Evolutionary conservation across 208 protist species (phyloP), one percentile per base, ranked within the genome.

Genomic region (Kentomonas sorsogonicus): DNA sequence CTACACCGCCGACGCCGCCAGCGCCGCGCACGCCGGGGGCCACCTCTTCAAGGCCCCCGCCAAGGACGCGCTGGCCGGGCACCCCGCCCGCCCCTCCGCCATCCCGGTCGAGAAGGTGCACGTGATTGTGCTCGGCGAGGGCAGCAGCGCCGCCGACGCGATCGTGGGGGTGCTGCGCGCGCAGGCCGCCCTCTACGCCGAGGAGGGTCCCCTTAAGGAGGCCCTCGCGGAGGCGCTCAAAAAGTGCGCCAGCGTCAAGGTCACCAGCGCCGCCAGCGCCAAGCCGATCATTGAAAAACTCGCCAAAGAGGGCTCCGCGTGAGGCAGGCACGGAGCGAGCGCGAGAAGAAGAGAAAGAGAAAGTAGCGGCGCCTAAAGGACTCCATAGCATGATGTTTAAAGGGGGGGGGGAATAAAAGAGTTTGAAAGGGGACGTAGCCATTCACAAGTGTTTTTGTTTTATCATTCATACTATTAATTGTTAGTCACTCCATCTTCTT

Each of bases 141-240:
- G 72, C 46, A 60, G 39, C 15, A 69, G 70, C 44, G 77, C 78
- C 9, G 66, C 67, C 3, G 68, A 74, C 2, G 75, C 79, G 20
- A 66, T 91, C 23, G 38, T 90, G 15, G 47, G 63, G 9, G 63
- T 58, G 3, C 54, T 94, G 20, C 55, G 63, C 39, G 68, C 73
- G 51, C 60, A 64, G n/a, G 60, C 54, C 18, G 69, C 85, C 60
- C 40, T 94, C 13, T 94, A 94, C 63, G 87, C 82, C 2, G 83
- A 94, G 48, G 80, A 72, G 38, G 40, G 29, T 23, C 55, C 74
- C 41, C 67, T 93, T 44, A 69, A 62, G 53, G 55, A 69, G 48
- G 76, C 74, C 2, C 26, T 89, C 7, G 57, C 54, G 51, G 59
- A 50, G 33, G 65, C 53, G 11, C 52, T 73, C 40, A 74, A 77